These are phyloP conservation scores for Pleoardoris graminearum DNA, from an alignment of 2,329 filamentous ascomycete genomes.

Conservation along the genomic window DNA sequence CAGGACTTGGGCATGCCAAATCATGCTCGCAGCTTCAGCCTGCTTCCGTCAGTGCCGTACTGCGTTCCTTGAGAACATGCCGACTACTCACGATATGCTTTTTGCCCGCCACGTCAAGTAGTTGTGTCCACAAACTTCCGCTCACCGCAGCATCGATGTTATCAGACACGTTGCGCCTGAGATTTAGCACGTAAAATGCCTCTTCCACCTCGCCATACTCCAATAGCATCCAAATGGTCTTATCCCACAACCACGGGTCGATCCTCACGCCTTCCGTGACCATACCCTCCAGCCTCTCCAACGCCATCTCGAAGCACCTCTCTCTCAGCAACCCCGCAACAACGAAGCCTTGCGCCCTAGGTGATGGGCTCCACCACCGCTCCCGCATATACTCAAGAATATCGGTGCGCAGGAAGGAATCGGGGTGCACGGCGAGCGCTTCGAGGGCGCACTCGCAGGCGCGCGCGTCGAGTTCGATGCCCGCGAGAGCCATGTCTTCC, in stretches of 20 bases:
- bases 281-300: slow-evolving; percentile 71
- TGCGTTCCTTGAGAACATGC: neutral
- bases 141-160: slow-evolving; percentile 44
- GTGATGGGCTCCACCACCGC: slow-evolving; percentile 68
- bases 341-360: slow-evolving; percentile 66
- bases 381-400: slow-evolving; percentile 74
- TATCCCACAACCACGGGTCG: slow-evolving; percentile 75
- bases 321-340: slow-evolving; percentile 78
- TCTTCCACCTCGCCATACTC: slow-evolving; percentile 76
- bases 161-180: slow-evolving; percentile 53
- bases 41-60: slow-evolving; percentile 36
- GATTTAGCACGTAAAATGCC: slow-evolving; percentile 66
- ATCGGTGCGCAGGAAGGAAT: slow-evolving; percentile 74
- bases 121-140: slow-evolving; percentile 66
- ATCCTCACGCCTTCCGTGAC: slow-evolving; percentile 58
- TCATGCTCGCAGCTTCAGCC: slow-evolving; percentile 65
- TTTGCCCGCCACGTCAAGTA: slow-evolving; percentile 75
- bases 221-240: slow-evolving; percentile 74
- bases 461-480: slow-evolving; percentile 65
- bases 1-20: slow-evolving; percentile 72
- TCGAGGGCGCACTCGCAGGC: slow-evolving; percentile 74
- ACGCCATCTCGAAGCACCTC: slow-evolving; percentile 77
- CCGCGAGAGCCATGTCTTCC: slow-evolving; percentile 68
- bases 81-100: slow-evolving; percentile 56
- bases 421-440: slow-evolving; percentile 79